Percentiles rank a stretch among this genome's conserved stretches.
These are phyloP conservation scores for Myxozyma nipponensis DNA, from an alignment of 805 yeast genomes.

Conservation along the genomic window DNA sequence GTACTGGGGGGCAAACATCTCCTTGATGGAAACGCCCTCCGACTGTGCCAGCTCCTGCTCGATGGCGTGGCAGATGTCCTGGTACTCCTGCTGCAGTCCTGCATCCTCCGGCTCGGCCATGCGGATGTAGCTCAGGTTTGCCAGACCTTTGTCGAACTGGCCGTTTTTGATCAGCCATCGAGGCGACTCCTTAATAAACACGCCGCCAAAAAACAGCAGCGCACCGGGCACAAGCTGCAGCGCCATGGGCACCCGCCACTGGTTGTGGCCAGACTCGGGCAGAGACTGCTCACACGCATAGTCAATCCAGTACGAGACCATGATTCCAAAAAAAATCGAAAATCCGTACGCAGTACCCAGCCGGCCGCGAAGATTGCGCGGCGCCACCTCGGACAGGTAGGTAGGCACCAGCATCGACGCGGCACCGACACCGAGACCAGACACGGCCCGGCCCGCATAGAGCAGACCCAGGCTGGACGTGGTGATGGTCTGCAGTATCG, in stretches of 20 bases:
- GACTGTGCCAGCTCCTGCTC: conserved; percentile 17
- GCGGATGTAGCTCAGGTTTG: conserved; percentile 42
- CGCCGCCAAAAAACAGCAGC: conserved; percentile 47
- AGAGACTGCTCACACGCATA: conserved; percentile 46
- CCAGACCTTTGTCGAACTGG: conserved; percentile 52
- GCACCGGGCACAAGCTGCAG: conserved; percentile 29
- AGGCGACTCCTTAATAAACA: conserved; percentile 57
- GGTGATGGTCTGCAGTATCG: conserved; percentile 31
- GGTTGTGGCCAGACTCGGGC: conserved; percentile 47
- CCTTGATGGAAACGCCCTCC: conserved; percentile 17
- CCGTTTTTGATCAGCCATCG: conserved; percentile 61
- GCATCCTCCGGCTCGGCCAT: conserved; percentile 40
- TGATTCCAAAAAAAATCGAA: conserved; percentile 49
- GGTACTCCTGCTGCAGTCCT: conserved; percentile 42
- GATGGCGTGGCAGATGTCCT: conserved; percentile 29
- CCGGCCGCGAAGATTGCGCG: conserved; percentile 42
- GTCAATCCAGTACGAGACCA: conserved; percentile 50
- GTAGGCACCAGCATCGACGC: conserved; percentile 66
- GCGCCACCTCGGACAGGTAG: conserved; percentile 50
- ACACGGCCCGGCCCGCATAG: conserved; percentile 52
- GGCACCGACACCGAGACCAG: conserved; percentile 69
- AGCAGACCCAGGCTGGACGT: conserved; percentile 32
- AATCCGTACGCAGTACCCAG: conserved; percentile 57
- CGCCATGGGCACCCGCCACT: conserved; percentile 42
- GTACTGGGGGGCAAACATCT: conserved; percentile 9